These are phyloP conservation scores for Blastocystis sp. DNA, from an alignment of 352 stramenopile genomes.

Conservation along the genomic window DNA sequence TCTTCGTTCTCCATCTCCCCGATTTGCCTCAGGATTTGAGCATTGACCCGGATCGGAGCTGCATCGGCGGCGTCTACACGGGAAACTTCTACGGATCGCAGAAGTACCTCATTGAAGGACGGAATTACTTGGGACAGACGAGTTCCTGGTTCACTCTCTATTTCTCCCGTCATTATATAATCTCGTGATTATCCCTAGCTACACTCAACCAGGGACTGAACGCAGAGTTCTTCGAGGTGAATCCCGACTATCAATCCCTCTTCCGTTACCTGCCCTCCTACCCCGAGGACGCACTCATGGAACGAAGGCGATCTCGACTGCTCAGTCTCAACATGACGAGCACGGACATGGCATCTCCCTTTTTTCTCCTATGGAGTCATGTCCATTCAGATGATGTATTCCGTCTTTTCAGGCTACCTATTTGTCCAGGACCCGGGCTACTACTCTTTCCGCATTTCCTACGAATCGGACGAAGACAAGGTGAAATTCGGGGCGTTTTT, in stretches of 20 bases:
- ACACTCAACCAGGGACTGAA: constrained; percentile 21
- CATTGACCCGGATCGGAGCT: constrained; percentile 30
- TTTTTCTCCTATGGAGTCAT: constrained; percentile 19
- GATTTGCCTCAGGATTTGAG: constrained; percentile 47
- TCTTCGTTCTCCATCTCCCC: constrained; percentile 13
- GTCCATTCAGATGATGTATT: constrained; percentile 7
- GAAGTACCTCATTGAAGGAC: constrained; percentile 4
- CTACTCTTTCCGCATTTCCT: constrained; percentile 43
- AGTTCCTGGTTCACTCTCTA: background rate
- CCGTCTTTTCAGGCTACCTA: constrained; percentile 36
- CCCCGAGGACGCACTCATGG: background rate
- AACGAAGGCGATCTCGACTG: background rate
- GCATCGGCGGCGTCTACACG: constrained; percentile 41
- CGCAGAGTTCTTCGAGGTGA: constrained; percentile 32
- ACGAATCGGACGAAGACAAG: constrained; percentile 21
- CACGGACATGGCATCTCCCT: constrained; percentile 35
- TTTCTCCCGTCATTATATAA: constrained; percentile 14
- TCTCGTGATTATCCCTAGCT: background rate
- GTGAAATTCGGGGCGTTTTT: background rate
- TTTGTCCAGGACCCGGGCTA: background rate
- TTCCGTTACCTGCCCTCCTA: constrained; percentile 8
- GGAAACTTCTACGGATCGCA: constrained; percentile 22
- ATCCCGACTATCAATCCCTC: background rate
- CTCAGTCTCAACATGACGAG: constrained; percentile 8
- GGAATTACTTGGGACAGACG: background rate